A percentile compares a stretch with the other conserved stretches of the same genome.
Conservation (phyloP, 495 filamentous ascomycete genomes). For the Astrocystis sublimbata region DNA sequence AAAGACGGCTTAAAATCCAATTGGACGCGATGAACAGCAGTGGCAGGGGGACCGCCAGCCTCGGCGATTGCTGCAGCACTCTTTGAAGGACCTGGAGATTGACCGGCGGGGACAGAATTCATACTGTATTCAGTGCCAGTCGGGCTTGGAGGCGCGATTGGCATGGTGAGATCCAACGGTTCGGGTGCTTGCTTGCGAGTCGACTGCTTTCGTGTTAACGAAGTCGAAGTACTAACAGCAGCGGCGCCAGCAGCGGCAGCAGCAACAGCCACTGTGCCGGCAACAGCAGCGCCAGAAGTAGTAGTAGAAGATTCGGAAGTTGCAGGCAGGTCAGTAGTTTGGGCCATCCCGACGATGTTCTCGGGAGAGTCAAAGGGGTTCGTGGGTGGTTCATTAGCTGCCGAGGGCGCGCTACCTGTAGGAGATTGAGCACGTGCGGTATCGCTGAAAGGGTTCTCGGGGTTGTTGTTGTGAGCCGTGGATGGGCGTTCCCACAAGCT, state of each 20-base stretch:
- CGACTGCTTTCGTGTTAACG: conserved; percentile 47
- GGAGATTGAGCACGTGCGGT: conserved; percentile 39
- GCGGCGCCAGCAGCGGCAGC: conserved; percentile 38
- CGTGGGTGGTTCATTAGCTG: conserved; percentile 30
- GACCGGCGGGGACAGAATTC: conserved; percentile 51
- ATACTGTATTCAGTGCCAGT: conserved; percentile 61
- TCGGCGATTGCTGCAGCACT: conserved; percentile 55
- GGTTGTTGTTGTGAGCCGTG: conserved; percentile 48
- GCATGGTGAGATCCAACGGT: conserved; percentile 53
- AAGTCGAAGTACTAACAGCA: conserved; percentile 35
- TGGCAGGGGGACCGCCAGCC: conserved; percentile 56
- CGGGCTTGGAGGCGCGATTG: conserved; percentile 54
- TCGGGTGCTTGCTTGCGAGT: conserved; percentile 45
- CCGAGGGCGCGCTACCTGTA: conserved; percentile 33
- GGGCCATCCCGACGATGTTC: conserved; percentile 33
- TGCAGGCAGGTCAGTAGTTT: conserved; percentile 33
- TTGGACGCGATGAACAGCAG: conserved; percentile 82
- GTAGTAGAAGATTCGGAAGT: conserved; percentile 21
- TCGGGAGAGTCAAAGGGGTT: conserved; percentile 45
- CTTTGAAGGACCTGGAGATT: conserved; percentile 43
- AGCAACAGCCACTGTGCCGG: conserved; percentile 42
- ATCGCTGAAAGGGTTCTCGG: conserved; percentile 54
- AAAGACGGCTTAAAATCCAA: conserved; percentile 92
- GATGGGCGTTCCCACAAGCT: conserved; percentile 39
- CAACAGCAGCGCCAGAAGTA: conserved; percentile 18